Percentiles rank a stretch among this genome's conserved stretches.
These are phyloP conservation scores for Pseudogymnoascus sp. DNA, from an alignment of 2,329 filamentous ascomycete genomes.

Conservation along the genomic window DNA sequence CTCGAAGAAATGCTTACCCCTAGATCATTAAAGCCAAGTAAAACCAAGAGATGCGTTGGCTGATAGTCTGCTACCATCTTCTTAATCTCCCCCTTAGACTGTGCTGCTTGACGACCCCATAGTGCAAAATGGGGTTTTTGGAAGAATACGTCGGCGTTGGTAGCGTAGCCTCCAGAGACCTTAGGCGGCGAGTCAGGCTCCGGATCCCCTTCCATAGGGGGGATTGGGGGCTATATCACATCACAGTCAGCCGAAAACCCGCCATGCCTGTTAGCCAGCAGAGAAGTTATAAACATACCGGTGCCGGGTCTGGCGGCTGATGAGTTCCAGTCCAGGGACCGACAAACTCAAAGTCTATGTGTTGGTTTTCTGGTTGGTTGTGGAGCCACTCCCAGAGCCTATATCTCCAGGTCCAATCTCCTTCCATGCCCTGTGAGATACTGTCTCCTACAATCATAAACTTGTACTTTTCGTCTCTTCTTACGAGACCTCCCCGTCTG, in stretches of 20 bases:
- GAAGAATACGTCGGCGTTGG: too few species aligned
- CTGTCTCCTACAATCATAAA: conserved; percentile 34
- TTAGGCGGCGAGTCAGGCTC: conserved; percentile 1
- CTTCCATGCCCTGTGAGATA: conserved; percentile 34
- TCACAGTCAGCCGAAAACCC: too few species aligned
- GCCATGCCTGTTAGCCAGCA: too few species aligned
- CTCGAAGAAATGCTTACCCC: neutral
- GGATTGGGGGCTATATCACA: too few species aligned
- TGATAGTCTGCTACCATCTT: conserved; percentile 22
- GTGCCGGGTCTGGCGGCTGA: too few species aligned
- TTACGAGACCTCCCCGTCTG: too few species aligned
- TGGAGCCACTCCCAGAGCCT: conserved; percentile 35
- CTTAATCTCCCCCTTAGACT: conserved; percentile 22
- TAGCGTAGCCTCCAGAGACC: conserved; percentile 30
- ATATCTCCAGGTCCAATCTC: conserved; percentile 38
- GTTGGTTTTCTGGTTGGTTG: too few species aligned
- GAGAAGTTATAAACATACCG: too few species aligned
- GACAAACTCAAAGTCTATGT: conserved; percentile 27
- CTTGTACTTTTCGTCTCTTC: too few species aligned
- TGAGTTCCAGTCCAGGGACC: conserved; percentile 23
- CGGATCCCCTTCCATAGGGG: neutral
- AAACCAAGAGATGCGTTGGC: conserved; percentile 16
- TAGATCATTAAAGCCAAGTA: conserved; percentile 19
- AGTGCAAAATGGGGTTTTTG: too few species aligned
- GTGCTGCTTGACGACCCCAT: conserved; percentile 30